Conservation (phyloP, 2,329 filamentous ascomycete species). For the Alternaria longipes region DNA sequence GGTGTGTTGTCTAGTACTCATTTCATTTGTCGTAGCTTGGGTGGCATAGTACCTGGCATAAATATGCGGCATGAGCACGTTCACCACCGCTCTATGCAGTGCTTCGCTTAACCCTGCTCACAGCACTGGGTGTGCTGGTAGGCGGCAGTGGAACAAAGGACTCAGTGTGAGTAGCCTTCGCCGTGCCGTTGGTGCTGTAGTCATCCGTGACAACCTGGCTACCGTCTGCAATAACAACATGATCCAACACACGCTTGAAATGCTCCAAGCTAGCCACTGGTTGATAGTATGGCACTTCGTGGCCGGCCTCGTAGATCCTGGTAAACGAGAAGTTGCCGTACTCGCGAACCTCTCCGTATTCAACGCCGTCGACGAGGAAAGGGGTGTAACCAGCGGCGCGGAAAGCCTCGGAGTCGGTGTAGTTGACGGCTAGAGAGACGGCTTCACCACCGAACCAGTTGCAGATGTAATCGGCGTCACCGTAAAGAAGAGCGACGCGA, state of each 20-base stretch:
- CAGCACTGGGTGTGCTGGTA: slow-evolving; percentile 23
- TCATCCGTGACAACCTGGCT: slow-evolving; percentile 36
- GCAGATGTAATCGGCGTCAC: slow-evolving; percentile 67
- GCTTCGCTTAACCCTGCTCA: slow-evolving; percentile 3
- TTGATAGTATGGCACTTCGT: slow-evolving; percentile 60
- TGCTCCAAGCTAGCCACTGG: slow-evolving; percentile 42
- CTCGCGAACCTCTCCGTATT: slow-evolving; percentile 74
- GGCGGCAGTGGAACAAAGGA: slow-evolving; percentile 39
- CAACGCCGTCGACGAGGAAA: slow-evolving; percentile 67
- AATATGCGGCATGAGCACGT: background rate
- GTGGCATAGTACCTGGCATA: background rate
- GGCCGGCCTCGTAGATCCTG: slow-evolving; percentile 62
- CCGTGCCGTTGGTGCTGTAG: slow-evolving; percentile 45
- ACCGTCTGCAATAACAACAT: slow-evolving; percentile 43
- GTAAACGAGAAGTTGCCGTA: slow-evolving; percentile 71
- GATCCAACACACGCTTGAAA: slow-evolving; percentile 40
- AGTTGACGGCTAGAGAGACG: slow-evolving; percentile 66
- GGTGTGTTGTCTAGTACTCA: background rate
- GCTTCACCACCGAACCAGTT: slow-evolving; percentile 79
- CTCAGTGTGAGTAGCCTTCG: slow-evolving; percentile 44
- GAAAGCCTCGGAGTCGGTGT: slow-evolving; percentile 63
- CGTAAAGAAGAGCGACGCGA: slow-evolving; percentile 65
- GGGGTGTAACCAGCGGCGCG: slow-evolving; percentile 75
- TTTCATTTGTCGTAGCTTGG: background rate
- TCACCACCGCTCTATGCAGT: background rate